Evolutionary conservation across 2,329 filamentous ascomycete species (phyloP).

Genomic region (Venturia oleaginea): DNA sequence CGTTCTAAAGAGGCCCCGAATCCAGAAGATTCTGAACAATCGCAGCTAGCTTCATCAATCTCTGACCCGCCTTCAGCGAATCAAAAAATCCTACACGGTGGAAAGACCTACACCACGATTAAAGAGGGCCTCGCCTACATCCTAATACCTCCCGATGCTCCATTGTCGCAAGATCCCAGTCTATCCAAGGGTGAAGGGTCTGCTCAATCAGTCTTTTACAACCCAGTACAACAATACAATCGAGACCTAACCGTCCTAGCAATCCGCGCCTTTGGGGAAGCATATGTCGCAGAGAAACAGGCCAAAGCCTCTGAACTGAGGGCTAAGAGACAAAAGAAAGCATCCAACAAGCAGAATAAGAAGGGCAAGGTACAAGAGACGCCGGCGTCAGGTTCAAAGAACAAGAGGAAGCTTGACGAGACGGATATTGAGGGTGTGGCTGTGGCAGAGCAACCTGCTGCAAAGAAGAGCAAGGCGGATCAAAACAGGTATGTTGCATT

Average conservation of each 20-base stretch:
- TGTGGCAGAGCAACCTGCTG: conserved; percentile 16
- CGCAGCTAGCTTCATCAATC: neutral
- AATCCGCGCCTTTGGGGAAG: conserved; percentile 79
- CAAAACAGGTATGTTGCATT: neutral
- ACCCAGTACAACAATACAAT: conserved; percentile 98
- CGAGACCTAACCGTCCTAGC: conserved; percentile 87
- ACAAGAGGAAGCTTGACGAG: conserved; percentile 14
- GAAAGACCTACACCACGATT: conserved; percentile 49
- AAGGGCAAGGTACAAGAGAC: neutral
- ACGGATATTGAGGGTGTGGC: conserved; percentile 17
- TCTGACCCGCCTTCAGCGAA: conserved; percentile 6
- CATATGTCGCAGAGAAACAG: conserved; percentile 34
- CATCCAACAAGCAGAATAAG: conserved; percentile 19
- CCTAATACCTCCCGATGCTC: conserved; percentile 47
- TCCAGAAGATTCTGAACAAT: neutral
- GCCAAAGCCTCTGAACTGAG: conserved; percentile 27
- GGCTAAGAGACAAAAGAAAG: conserved; percentile 23
- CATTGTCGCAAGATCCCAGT: conserved; percentile 39
- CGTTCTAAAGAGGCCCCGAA: neutral
- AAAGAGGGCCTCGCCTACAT: conserved; percentile 62
- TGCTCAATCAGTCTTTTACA: conserved; percentile 85
- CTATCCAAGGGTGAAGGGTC: conserved; percentile 34
- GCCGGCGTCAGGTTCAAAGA: neutral
- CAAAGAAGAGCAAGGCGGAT: conserved; percentile 2
- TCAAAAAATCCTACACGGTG: conserved; percentile 34